A percentile compares a stretch with the other conserved stretches of the same genome.
Evolutionary conservation across 2,329 filamentous ascomycete species (phyloP).

Genomic region (Biscogniauxia mediterranea): DNA sequence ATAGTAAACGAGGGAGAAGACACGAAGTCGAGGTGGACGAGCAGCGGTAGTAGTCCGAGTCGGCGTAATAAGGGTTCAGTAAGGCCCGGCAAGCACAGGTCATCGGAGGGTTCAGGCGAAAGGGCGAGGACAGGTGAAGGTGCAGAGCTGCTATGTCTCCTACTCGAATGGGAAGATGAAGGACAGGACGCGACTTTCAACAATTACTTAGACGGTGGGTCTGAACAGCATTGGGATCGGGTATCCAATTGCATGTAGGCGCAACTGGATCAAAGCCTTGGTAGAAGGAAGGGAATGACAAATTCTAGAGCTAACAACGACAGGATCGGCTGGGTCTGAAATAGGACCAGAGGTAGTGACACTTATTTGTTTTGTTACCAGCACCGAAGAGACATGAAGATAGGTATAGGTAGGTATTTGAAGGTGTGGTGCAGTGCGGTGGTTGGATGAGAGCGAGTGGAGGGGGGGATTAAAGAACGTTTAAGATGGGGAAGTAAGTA

Average conservation of each 20-base stretch:
- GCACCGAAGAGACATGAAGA: background rate
- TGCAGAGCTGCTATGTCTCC: background rate
- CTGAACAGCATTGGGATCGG: conserved; percentile 23
- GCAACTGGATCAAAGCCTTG: conserved; percentile 20
- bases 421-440: background rate
- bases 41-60: background rate
- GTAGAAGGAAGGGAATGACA: conserved; percentile 6
- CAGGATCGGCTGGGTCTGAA: conserved; percentile 4
- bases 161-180: conserved; percentile 7
- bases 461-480: conserved; percentile 2
- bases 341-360: background rate
- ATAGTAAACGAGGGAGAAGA: background rate
- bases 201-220: conserved; percentile 19
- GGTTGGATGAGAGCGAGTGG: conserved; percentile 1
- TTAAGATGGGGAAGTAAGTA: background rate
- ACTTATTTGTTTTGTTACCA: background rate
- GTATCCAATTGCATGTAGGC: conserved; percentile 28
- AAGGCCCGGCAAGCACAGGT: background rate
- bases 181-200: conserved; percentile 12
- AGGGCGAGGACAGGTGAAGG: background rate
- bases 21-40: background rate
- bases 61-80: background rate
- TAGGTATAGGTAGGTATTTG: background rate
- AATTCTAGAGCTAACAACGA: conserved; percentile 12
- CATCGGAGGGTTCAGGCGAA: background rate